Evolutionary conservation across 2,329 filamentous ascomycete genomes (phyloP).

Genomic region (Davidsoniella eucalypti): DNA sequence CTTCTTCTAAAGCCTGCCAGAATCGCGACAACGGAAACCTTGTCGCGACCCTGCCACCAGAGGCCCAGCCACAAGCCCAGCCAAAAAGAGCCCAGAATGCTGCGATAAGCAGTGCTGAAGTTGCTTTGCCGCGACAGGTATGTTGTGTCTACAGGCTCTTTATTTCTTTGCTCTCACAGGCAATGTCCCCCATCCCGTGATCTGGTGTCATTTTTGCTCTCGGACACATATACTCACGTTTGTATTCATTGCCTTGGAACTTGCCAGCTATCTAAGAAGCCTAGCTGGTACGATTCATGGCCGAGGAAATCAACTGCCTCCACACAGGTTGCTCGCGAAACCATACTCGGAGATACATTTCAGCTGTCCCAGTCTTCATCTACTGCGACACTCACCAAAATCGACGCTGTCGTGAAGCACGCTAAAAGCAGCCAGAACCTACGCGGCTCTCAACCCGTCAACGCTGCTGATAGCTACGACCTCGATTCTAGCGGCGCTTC

Average conservation of each 20-base stretch:
- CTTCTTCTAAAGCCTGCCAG: neutral
- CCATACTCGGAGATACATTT: constrained; percentile 39
- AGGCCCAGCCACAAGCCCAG: neutral
- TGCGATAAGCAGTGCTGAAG: neutral
- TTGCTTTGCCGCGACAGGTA: constrained; percentile 1
- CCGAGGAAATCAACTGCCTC: constrained; percentile 42
- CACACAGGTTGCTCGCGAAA: constrained; percentile 43
- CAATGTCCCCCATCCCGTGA: neutral
- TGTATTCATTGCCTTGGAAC: neutral
- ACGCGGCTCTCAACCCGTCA: neutral
- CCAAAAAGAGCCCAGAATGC: neutral
- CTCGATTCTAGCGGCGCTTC: neutral
- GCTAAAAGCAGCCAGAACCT: constrained; percentile 19
- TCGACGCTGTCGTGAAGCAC: constrained; percentile 21
- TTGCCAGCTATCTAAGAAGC: constrained; percentile 31
- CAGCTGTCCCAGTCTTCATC: constrained; percentile 28
- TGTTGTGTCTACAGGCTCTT: neutral
- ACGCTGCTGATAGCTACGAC: neutral
- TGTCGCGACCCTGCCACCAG: neutral
- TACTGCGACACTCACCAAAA: constrained; percentile 33
- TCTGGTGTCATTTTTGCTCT: neutral
- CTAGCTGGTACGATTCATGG: constrained; percentile 50
- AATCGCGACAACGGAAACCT: neutral
- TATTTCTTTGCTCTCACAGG: neutral
- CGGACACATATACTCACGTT: neutral